Percentiles rank a stretch among this genome's conserved stretches.
phyloP scores from a whole-genome alignment of 2,329 filamentous ascomycete genomes.

The Albophoma yamanashiensis region DNA sequence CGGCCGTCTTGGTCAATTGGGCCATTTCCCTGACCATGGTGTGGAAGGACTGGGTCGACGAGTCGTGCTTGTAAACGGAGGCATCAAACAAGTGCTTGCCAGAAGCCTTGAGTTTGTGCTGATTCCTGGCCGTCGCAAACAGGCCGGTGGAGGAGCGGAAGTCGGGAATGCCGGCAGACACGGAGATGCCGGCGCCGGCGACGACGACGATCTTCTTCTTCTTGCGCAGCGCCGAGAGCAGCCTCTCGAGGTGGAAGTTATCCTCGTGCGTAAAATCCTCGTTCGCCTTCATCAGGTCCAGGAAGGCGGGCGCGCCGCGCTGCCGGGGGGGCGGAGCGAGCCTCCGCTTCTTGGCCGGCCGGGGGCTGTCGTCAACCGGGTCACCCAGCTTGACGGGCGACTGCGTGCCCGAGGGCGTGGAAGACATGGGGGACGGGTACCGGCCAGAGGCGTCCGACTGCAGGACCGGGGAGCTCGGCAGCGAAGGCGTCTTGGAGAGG shows the following conservation, averaged over 20 bases:
- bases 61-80: slow-evolving; percentile 89
- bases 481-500: slow-evolving; percentile 41
- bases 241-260: slow-evolving; percentile 49
- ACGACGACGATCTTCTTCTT: slow-evolving; percentile 97
- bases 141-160: slow-evolving; percentile 88
- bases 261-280: slow-evolving; percentile 35
- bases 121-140: slow-evolving; percentile 72
- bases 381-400: slow-evolving; percentile 38
- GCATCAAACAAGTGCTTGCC: slow-evolving; percentile 96
- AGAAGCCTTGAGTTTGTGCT: slow-evolving; percentile 80
- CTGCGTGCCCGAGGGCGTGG: slow-evolving; percentile 35
- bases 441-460: slow-evolving; percentile 28
- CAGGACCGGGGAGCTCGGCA: slow-evolving; percentile 33
- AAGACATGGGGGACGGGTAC: slow-evolving; percentile 41
- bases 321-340: slow-evolving; percentile 43
- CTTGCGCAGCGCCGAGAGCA: slow-evolving; percentile 67
- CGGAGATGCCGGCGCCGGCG: slow-evolving; percentile 92
- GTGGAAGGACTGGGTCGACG: slow-evolving; percentile 83
- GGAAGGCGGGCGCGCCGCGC: slow-evolving; percentile 71
- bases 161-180: slow-evolving; percentile 92
- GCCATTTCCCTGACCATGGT: slow-evolving; percentile 90
- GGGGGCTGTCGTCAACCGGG: slow-evolving; percentile 43
- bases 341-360: slow-evolving; percentile 67
- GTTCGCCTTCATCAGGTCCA: slow-evolving; percentile 55
- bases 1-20: slow-evolving; percentile 62